Evolutionary conservation across 2,329 filamentous ascomycete species (phyloP).

Genomic region (Arthrocladium fulminans): DNA sequence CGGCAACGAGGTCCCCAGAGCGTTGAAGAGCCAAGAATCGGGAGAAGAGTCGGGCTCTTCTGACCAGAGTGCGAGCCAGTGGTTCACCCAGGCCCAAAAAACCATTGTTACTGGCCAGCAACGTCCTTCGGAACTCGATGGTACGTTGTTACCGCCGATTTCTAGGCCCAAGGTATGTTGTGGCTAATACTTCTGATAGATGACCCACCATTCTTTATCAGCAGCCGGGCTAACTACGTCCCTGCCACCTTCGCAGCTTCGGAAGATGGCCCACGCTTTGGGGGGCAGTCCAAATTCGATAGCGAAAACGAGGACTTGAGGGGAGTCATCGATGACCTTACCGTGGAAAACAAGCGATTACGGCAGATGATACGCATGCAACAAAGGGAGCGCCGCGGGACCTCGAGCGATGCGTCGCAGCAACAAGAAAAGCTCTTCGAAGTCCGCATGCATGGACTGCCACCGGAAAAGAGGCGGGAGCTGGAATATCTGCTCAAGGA

Average conservation of each 20-base stretch:
- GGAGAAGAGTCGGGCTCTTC: constrained; percentile 11
- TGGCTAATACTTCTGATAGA: constrained; percentile 21
- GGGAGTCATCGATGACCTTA: constrained; percentile 79
- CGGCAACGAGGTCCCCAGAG: neutral
- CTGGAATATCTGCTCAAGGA: constrained; percentile 62
- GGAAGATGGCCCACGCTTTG: constrained; percentile 20
- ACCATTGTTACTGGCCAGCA: constrained; percentile 11
- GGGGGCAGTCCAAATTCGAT: constrained; percentile 26
- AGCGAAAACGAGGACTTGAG: constrained; percentile 67
- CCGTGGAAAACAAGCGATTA: constrained; percentile 70
- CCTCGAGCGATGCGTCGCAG: constrained; percentile 53
- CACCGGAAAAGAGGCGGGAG: constrained; percentile 64
- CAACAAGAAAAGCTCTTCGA: constrained; percentile 74
- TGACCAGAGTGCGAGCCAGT: constrained; percentile 19
- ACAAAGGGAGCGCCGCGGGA: constrained; percentile 29
- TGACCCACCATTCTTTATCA: constrained; percentile 31
- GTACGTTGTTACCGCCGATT: neutral
- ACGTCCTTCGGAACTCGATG: constrained; percentile 3
- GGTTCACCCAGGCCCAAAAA: constrained; percentile 20
- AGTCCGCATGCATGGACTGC: constrained; percentile 66
- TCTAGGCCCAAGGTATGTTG: neutral
- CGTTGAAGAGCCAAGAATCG: neutral
- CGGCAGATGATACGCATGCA: constrained; percentile 64
- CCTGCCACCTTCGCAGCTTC: constrained; percentile 14
- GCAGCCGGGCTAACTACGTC: constrained; percentile 17